Base-by-base conservation (phyloP, 768 basidiomycete genomes). In the Flagelloscypha sp. region DNA sequence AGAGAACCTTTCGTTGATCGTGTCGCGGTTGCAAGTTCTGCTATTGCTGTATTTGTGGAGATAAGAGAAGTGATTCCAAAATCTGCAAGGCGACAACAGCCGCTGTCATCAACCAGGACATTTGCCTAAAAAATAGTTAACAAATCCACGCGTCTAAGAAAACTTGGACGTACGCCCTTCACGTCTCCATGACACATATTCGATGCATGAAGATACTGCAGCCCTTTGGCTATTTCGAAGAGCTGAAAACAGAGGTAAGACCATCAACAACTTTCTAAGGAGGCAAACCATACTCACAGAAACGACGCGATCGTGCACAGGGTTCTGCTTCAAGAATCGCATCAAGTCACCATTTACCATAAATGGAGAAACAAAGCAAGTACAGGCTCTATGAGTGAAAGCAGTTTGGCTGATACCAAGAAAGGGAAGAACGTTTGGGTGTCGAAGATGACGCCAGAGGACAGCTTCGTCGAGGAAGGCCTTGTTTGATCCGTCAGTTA, bases 391-490 rank as follows among this genome's bases (percentile, higher is more conserved):
- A n/a, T n/a, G 34, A 3, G 47, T 37, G 16, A 55, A 20, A 33
- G 52, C 40, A n/a, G 33, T 17, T 20, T 32, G 32, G 6, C 22
- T 11, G 16, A 53, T 27, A 4, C 59, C 59, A 18, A 52, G 52
- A 30, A 59, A 57, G 5, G 57, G 59, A 13, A 59, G 40, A 9
- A 57, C 35, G 30, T 57, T 55, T 15, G 43, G 50, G 41, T 58
- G 56, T 0, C 51, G 50, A 12, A 60, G 40, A 29, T 61, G 58
- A 17, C 50, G 48, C 59, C 55, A 61, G 11, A 51, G 36, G 15
- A 48, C 41, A 1, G 43, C 49, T 27, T 49, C 47, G 12, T 42
- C 36, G 10, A 32, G 30, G 21, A 48, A 48, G 17, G 40, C 48
- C 49, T 47, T 57, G 33, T n/a, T n/a, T n/a, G n/a, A n/a, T n/a